phyloP scores from a whole-genome alignment of 2,329 filamentous ascomycete genomes.

The Paecilomyces sp. region DNA sequence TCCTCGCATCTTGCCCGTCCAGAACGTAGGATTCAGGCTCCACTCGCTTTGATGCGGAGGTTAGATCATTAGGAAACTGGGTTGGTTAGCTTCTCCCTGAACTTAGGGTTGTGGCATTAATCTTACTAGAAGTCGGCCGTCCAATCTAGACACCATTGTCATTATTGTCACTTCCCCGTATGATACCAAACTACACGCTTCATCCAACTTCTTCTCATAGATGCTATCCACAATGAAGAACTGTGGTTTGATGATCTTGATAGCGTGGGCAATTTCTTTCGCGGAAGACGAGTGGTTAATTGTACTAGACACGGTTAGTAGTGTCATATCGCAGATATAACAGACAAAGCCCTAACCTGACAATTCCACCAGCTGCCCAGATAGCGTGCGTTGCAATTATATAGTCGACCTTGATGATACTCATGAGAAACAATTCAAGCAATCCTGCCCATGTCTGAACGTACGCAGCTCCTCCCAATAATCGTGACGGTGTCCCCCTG shows the following conservation, averaged over 20 bases:
- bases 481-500: constrained; percentile 8
- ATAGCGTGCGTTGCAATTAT: constrained; percentile 6
- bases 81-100: too few relatives aligned
- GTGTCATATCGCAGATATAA: neutral
- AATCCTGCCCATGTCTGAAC: neutral
- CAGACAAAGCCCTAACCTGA: constrained; percentile 1
- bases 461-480: constrained; percentile 3
- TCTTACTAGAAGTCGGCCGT: too few relatives aligned
- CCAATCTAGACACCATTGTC: too few relatives aligned
- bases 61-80: neutral
- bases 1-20: constrained; percentile 3
- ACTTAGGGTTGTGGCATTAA: too few relatives aligned
- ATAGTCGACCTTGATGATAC: constrained; percentile 4
- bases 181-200: too few relatives aligned
- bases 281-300: constrained; percentile 8
- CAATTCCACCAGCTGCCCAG: constrained; percentile 10
- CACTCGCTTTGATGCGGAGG: neutral
- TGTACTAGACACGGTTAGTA: neutral
- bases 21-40: constrained; percentile 1
- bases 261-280: constrained; percentile 7
- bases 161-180: too few relatives aligned
- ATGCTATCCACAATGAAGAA: too few relatives aligned
- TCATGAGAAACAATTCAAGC: too few relatives aligned
- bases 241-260: neutral
- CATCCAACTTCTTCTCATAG: too few relatives aligned